Percentiles rank a stretch among this genome's conserved stretches.
Conservation (phyloP, 2,329 filamentous ascomycete genomes). For the Alternaria hordeiaustralica region DNA sequence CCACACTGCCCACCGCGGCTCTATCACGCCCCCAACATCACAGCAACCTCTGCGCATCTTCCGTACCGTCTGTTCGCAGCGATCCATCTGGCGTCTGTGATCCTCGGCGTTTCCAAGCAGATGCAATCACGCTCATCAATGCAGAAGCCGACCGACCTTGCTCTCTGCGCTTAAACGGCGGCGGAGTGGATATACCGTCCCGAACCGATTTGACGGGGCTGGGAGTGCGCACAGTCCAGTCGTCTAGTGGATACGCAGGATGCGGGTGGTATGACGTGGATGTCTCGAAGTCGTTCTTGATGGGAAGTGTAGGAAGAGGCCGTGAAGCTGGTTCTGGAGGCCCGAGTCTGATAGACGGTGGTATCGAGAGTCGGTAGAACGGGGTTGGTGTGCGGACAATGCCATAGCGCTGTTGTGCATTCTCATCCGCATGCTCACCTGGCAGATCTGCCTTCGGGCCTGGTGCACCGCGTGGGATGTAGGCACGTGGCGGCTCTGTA, state of each 20-base stretch:
- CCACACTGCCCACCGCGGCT: not conserved
- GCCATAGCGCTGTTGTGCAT: slow-evolving; percentile 10
- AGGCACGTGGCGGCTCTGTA: slow-evolving; percentile 9
- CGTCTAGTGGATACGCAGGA: slow-evolving; percentile 31
- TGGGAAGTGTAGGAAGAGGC: slow-evolving; percentile 25
- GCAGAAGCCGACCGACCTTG: slow-evolving; percentile 20
- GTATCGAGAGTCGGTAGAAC: slow-evolving; percentile 32
- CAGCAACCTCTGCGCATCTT: slow-evolving; percentile 12
- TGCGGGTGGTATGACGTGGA: slow-evolving; percentile 30
- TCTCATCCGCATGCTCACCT: not conserved
- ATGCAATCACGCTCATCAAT: slow-evolving; percentile 29
- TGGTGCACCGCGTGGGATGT: slow-evolving; percentile 23
- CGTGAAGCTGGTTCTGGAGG: slow-evolving; percentile 15
- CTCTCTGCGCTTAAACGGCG: slow-evolving; percentile 17
- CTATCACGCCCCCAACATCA: not conserved
- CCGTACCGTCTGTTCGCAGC: not conserved
- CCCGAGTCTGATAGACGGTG: slow-evolving; percentile 28
- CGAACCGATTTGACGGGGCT: slow-evolving; percentile 35
- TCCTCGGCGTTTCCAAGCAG: slow-evolving; percentile 33
- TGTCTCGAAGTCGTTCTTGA: slow-evolving; percentile 18
- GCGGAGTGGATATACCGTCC: slow-evolving; percentile 30
- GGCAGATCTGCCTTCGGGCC: not conserved
- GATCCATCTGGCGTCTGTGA: not conserved
- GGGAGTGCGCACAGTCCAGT: slow-evolving; percentile 36
- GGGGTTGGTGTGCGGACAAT: slow-evolving; percentile 5